A percentile compares a stretch with the other conserved stretches of the same genome.
These are phyloP conservation scores for Ligustrum vulgare DNA, from an alignment of 257 asterid species.

Conservation along the genomic window DNA sequence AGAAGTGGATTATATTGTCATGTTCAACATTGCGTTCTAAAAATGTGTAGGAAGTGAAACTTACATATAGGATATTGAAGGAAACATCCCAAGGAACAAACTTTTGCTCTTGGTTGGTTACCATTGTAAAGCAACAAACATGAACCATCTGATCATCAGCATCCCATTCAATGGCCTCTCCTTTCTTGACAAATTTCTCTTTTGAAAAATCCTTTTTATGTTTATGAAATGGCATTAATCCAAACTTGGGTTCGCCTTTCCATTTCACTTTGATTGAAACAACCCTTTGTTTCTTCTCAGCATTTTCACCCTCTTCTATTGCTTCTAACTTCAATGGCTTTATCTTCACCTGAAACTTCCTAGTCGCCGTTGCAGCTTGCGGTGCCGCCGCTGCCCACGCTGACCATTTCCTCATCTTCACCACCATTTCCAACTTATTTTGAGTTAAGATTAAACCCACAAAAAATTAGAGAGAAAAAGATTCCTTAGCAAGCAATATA, in stretches of 20 bases:
- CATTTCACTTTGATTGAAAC: constrained; percentile 54
- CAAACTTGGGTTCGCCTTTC: constrained; percentile 65
- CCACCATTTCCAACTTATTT: constrained; percentile 31
- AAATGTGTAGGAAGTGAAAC: constrained; percentile 2
- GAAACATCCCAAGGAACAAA: constrained; percentile 51
- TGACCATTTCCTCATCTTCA: constrained; percentile 53
- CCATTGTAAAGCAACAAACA: constrained; percentile 43
- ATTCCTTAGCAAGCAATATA: not conserved
- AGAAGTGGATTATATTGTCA: too few species aligned
- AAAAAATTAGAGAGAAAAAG: not conserved
- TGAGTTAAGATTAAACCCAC: not conserved
- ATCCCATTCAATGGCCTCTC: constrained; percentile 33
- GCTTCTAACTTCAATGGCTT: constrained; percentile 46
- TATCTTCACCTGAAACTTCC: constrained; percentile 58
- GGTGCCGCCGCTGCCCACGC: constrained; percentile 18
- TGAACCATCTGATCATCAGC: constrained; percentile 42
- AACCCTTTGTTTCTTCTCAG: constrained; percentile 9
- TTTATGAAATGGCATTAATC: constrained; percentile 47
- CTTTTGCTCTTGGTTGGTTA: constrained; percentile 31
- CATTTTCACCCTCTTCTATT: constrained; percentile 16
- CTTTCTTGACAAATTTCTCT: constrained; percentile 30
- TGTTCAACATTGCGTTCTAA: too few species aligned
- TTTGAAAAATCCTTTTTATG: constrained; percentile 36
- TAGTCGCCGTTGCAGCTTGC: constrained; percentile 27
- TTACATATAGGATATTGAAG: constrained; percentile 41